phyloP scores from a whole-genome alignment of 805 yeast species.

The Nakazawaea populi region DNA sequence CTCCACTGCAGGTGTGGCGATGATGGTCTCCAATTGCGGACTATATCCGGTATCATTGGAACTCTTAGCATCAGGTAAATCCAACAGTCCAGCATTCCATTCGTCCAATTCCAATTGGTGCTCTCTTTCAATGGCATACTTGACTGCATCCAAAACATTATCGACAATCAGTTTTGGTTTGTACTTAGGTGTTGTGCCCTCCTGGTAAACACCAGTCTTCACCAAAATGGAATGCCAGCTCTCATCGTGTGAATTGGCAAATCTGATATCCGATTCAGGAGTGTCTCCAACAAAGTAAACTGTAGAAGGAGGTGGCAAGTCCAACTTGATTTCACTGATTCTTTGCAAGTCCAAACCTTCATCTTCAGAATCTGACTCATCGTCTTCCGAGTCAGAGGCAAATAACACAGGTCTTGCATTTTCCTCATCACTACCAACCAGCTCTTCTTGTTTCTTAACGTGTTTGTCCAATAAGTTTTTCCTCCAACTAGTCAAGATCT shows the following conservation, averaged over 20 bases:
- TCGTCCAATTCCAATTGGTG: conserved; percentile 66
- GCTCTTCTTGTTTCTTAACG: conserved; percentile 40
- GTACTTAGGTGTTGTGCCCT: conserved; percentile 73
- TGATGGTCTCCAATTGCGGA: conserved; percentile 10
- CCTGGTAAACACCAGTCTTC: conserved; percentile 83
- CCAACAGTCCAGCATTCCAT: conserved; percentile 48
- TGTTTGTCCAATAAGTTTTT: conserved; percentile 71
- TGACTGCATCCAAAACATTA: conserved; percentile 75
- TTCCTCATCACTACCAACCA: conserved; percentile 12
- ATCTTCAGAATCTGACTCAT: conserved; percentile 26
- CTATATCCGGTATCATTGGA: not conserved
- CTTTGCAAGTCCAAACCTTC: conserved; percentile 42
- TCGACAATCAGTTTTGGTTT: conserved; percentile 70
- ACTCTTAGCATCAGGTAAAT: conserved; percentile 8
- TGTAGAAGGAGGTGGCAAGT: conserved; percentile 77
- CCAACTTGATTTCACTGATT: conserved; percentile 37
- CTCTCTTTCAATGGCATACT: conserved; percentile 79
- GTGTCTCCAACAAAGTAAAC: conserved; percentile 89
- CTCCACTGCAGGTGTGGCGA: conserved; percentile 11
- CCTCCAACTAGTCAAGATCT: conserved; percentile 73
- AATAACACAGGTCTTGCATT: conserved; percentile 21
- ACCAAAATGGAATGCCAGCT: conserved; percentile 84
- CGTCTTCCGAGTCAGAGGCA: conserved; percentile 26
- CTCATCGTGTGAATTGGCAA: conserved; percentile 80
- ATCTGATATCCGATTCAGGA: conserved; percentile 83